Conservation (phyloP, 106 monocot species). For the Ottelia alismoides region DNA sequence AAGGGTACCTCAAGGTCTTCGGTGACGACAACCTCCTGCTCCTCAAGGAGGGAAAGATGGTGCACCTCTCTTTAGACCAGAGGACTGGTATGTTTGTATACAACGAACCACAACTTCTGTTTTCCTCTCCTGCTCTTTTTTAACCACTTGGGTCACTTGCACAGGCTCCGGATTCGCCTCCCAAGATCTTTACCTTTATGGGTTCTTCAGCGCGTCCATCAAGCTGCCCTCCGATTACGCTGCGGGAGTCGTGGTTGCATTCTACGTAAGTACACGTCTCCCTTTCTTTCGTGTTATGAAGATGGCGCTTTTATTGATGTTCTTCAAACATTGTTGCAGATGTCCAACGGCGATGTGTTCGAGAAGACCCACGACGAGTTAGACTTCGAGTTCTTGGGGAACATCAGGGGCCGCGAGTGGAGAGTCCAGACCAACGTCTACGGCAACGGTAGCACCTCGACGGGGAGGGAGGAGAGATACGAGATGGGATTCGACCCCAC, state of each 20-base stretch:
- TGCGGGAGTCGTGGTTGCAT: constrained; percentile 87
- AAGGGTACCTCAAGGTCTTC: constrained; percentile 32
- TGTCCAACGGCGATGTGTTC: constrained; percentile 73
- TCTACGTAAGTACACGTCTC: constrained; percentile 40
- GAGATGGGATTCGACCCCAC: constrained; percentile 73
- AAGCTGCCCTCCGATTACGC: constrained; percentile 81
- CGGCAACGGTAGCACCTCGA: constrained; percentile 68
- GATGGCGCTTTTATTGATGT: neutral
- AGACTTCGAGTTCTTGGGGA: constrained; percentile 93
- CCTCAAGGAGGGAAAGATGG: constrained; percentile 20
- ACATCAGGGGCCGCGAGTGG: constrained; percentile 78
- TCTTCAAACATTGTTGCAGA: constrained; percentile 19
- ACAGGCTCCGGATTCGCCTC: constrained; percentile 88
- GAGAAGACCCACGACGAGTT: constrained; percentile 77
- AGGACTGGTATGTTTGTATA: constrained; percentile 31
- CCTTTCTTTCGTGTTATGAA: neutral
- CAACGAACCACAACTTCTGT: too few relatives aligned
- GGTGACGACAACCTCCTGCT: constrained; percentile 33
- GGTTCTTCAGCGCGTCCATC: constrained; percentile 84
- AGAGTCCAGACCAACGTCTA: constrained; percentile 84
- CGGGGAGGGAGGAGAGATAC: constrained; percentile 80
- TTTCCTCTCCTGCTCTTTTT: too few relatives aligned
- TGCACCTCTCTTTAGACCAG: constrained; percentile 36
- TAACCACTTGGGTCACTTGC: too few relatives aligned
- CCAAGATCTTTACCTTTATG: constrained; percentile 62